These are phyloP conservation scores for Samsoniella hepiali DNA, from an alignment of 2,329 filamentous ascomycete species.

Conservation along the genomic window DNA sequence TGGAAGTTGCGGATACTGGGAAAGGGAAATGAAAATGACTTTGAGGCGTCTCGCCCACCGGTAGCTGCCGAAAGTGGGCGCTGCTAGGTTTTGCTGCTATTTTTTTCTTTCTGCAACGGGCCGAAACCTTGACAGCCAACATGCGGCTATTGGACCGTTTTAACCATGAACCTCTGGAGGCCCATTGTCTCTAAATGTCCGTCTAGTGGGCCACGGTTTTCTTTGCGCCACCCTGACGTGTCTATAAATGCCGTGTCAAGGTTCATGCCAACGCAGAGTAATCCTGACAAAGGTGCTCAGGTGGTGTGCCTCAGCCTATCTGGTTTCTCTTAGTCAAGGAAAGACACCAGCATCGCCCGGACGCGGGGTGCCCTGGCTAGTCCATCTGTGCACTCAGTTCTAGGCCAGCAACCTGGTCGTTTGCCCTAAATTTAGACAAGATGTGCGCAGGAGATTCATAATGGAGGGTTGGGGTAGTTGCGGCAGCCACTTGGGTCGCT, in stretches of 20 bases:
- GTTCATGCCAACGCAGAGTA: neutral
- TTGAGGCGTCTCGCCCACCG: neutral
- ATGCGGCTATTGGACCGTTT: neutral
- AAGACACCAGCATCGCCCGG: neutral
- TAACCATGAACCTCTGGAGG: neutral
- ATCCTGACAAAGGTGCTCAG: neutral
- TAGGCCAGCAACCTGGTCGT: neutral
- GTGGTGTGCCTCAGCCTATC: neutral
- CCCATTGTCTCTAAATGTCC: neutral
- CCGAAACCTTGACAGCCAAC: neutral
- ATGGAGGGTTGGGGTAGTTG: neutral
- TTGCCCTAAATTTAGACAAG: neutral
- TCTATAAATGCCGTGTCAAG: neutral
- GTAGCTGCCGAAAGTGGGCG: conserved; percentile 9
- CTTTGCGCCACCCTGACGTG: neutral
- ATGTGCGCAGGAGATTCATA: neutral
- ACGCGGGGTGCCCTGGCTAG: neutral
- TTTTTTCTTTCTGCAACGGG: neutral
- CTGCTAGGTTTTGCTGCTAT: neutral
- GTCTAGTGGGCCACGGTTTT: neutral
- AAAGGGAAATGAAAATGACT: neutral
- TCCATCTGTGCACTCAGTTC: neutral
- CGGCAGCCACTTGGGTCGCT: too few species aligned
- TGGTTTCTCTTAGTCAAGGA: neutral
- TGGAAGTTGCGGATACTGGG: neutral